Evolutionary conservation across 495 filamentous ascomycete species (phyloP), one percentile per base, ranked within the genome.

Genomic region (Aspergillus campestris): DNA sequence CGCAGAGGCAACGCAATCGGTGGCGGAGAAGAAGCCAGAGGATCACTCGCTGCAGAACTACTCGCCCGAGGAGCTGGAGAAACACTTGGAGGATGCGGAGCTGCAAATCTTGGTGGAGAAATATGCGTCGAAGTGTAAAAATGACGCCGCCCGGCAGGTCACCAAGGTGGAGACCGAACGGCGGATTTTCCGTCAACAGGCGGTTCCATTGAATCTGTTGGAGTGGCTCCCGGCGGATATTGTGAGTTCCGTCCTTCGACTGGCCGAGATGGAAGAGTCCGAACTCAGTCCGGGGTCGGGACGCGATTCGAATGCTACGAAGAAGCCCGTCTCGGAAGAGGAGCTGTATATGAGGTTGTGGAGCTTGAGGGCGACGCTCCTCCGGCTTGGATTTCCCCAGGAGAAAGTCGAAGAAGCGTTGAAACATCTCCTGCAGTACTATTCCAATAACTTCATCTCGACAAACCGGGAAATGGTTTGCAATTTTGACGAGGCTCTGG

Each of bases 51-150:
- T 74, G 31, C 69, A 82, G 49, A 58, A 73, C 14, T 62, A 89
- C 34, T 82, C 76, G 11, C 84, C 89, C 3, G 89, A 94, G 55
- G 88, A 95, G 53, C 81, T 94, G 24, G 89, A 94, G 55, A 75
- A 66, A 45, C 84, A 89, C 58, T 71, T 95, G 12, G 88, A 94
- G 53, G 78, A 84, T 40, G 82, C 85, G 28, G 83, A 88, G 48
- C 71, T 98, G 14, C 88, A 95, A 62, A 64, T 82, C 30, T 62
- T 94, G 11, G 80, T 95, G 7, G 90, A 96, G 35, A 90, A 87
- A 52, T 70, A 87, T 59, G 81, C 80, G 0, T 64, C 79, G 9
- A 91, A 86, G 58, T 79, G 78, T 50, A 79, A 67, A 54, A 76
- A 73, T 48, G 80, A 86, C 58, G 81, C 80, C 8, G 63, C 69